Percentiles rank a stretch among this genome's conserved stretches.
Evolutionary conservation across 2,329 filamentous ascomycete genomes (phyloP).

Genomic region (Pestalotiopsis sp.): DNA sequence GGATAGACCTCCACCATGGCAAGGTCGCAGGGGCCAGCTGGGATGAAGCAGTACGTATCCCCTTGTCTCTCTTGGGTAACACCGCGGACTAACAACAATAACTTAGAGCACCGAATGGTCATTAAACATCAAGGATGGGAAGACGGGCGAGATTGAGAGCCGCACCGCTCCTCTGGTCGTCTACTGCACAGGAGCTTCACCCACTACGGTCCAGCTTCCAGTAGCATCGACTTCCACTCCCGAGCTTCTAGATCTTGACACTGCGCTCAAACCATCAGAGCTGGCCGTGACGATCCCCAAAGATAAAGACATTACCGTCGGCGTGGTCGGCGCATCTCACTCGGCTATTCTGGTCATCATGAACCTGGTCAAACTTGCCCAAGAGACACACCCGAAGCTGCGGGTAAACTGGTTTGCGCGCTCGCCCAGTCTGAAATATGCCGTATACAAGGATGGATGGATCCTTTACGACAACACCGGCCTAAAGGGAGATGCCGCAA

Average conservation of each 20-base stretch:
- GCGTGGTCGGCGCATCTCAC: conserved; percentile 64
- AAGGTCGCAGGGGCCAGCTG: conserved; percentile 29
- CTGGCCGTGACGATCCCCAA: conserved; percentile 43
- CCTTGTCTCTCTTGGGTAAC: background rate
- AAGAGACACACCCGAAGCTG: conserved; percentile 52
- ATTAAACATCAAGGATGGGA: background rate
- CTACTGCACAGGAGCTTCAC: conserved; percentile 36
- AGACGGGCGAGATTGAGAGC: background rate
- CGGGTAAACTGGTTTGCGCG: conserved; percentile 65
- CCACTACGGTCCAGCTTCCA: conserved; percentile 22
- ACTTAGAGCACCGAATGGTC: background rate
- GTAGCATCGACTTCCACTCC: conserved; percentile 33
- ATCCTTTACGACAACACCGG: conserved; percentile 68
- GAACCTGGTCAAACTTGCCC: conserved; percentile 59
- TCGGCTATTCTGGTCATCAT: conserved; percentile 64
- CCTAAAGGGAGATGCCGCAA: conserved; percentile 62
- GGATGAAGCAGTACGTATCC: background rate
- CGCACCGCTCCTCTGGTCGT: conserved; percentile 6
- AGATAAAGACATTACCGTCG: conserved; percentile 45
- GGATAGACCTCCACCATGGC: conserved; percentile 40
- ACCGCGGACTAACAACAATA: background rate
- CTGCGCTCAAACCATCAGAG: conserved; percentile 54
- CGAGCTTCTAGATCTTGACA: conserved; percentile 55
- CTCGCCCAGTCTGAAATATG: conserved; percentile 59
- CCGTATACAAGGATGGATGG: conserved; percentile 64